phyloP scores from a whole-genome alignment of 306 rosid species.

The Gastrolobium bilobum region DNA sequence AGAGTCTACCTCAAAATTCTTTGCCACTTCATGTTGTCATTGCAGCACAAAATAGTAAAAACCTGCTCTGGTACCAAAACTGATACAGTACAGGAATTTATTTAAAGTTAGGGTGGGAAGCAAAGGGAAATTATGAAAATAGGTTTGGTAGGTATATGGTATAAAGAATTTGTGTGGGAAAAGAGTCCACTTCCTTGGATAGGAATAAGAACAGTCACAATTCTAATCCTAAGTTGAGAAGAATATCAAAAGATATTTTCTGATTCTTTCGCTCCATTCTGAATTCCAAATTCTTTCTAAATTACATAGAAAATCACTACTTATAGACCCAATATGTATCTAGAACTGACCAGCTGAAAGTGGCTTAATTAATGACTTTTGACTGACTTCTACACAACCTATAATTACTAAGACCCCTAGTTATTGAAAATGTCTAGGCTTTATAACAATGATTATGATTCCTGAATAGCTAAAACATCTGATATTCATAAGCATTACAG shows the following conservation, averaged over 20 bases:
- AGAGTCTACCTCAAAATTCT: neutral
- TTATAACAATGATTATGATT: neutral
- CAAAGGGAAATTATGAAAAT: neutral
- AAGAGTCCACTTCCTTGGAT: neutral
- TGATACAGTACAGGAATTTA: neutral
- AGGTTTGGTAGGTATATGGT: neutral
- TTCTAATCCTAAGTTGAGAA: neutral
- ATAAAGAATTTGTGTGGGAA: neutral
- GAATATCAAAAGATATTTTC: neutral
- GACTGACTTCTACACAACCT: neutral
- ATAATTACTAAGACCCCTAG: neutral
- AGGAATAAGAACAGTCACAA: neutral
- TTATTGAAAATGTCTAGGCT: neutral
- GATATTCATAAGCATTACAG: neutral
- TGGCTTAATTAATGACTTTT: slow-evolving; percentile 9
- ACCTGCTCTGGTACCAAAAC: neutral
- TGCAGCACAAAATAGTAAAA: neutral
- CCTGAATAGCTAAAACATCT: slow-evolving; percentile 1
- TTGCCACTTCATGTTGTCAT: neutral
- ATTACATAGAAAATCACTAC: neutral
- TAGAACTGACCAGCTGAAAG: neutral
- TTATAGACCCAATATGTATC: neutral
- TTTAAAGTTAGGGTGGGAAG: neutral
- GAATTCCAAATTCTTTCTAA: neutral
- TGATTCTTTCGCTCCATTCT: slow-evolving; percentile 7